Conservation (phyloP, 2,329 filamentous ascomycete species). For the Aspergillus luchuensis region DNA sequence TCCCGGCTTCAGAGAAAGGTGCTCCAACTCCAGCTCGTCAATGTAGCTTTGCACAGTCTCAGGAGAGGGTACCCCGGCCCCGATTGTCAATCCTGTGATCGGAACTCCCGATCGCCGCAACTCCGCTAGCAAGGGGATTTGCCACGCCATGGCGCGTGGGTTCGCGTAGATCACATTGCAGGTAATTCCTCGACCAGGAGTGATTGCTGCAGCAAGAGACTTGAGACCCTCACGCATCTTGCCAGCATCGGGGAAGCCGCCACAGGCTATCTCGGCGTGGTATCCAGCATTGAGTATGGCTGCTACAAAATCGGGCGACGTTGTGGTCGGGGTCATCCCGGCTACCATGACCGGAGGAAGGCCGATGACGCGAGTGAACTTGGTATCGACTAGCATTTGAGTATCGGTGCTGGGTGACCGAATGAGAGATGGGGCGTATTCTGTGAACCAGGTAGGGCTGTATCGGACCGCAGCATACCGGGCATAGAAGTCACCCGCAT, state of each 20-base stretch:
- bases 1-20: neutral
- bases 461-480: neutral
- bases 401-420: neutral
- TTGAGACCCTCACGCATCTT: neutral
- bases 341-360: conserved; percentile 10
- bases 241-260: conserved; percentile 1
- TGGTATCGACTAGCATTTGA: neutral
- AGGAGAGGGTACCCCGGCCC: neutral
- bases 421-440: neutral
- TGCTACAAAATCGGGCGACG: conserved; percentile 4
- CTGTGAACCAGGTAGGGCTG: neutral
- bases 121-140: neutral
- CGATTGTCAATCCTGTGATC: neutral
- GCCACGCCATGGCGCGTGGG: conserved; percentile 3
- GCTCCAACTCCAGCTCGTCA: neutral
- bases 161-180: conserved; percentile 14
- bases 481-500: neutral
- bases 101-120: neutral
- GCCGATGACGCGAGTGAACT: conserved; percentile 3
- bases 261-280: conserved; percentile 11
- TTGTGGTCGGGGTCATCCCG: conserved; percentile 13
- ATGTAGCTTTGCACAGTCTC: neutral
- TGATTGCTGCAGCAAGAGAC: neutral
- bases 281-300: conserved; percentile 10
- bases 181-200: conserved; percentile 7